These are phyloP conservation scores for Zostera marina DNA, from an alignment of 116 monocot genomes.

Conservation along the genomic window DNA sequence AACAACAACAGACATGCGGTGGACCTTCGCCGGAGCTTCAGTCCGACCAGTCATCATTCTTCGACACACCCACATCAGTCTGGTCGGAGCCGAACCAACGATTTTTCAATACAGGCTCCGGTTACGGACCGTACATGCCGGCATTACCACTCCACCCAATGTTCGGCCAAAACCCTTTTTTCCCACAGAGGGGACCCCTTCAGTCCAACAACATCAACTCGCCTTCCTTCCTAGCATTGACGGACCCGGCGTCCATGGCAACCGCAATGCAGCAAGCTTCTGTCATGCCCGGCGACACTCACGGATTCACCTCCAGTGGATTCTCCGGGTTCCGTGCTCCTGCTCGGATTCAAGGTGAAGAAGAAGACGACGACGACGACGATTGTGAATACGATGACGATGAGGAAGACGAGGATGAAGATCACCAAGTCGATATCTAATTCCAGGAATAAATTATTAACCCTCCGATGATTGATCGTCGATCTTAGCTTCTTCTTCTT, in stretches of 20 bases:
- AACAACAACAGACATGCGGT: constrained; percentile 8
- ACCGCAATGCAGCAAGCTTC: constrained; percentile 2
- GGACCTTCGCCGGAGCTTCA: constrained; percentile 6
- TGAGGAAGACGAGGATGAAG: too few species aligned
- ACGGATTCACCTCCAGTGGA: constrained; percentile 9
- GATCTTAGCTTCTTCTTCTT: too few species aligned
- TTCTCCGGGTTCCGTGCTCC: constrained; percentile 18
- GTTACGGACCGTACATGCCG: constrained; percentile 11
- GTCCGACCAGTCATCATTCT: background rate
- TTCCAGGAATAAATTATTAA: too few species aligned
- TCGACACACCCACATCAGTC: constrained; percentile 11
- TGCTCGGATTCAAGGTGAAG: constrained; percentile 21
- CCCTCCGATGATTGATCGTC: too few species aligned
- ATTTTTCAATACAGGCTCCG: constrained; percentile 4
- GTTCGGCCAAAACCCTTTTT: constrained; percentile 48
- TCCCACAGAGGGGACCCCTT: constrained; percentile 99
- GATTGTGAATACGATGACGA: too few species aligned
- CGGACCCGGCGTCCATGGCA: constrained; percentile 6
- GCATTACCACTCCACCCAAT: constrained; percentile 12
- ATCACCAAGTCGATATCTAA: too few species aligned
- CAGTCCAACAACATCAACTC: constrained; percentile 93
- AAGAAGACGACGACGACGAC: too few species aligned
- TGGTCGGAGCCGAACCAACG: constrained; percentile 46
- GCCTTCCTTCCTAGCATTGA: constrained; percentile 13
- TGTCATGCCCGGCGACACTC: background rate